These are phyloP conservation scores for Backusella mclennaniae DNA, from an alignment of 192 early-diverging fungal species.

Conservation along the genomic window DNA sequence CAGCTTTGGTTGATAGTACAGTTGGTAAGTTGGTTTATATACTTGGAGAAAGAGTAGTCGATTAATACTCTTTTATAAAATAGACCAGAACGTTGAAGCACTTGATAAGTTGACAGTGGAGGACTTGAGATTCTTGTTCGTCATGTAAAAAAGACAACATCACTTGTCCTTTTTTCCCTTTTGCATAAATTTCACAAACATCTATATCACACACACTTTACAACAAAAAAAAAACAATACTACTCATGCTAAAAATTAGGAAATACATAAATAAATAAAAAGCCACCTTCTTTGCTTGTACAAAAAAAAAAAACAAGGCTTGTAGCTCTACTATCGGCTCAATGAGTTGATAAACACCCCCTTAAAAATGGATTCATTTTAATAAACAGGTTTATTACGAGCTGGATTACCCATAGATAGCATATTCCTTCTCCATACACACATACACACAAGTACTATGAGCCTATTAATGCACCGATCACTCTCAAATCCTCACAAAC, in stretches of 20 bases:
- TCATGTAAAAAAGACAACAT: slow-evolving; percentile 44
- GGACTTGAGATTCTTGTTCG: slow-evolving; percentile 85
- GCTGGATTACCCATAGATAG: neutral
- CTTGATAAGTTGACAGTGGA: slow-evolving; percentile 70
- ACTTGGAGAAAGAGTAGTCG: neutral
- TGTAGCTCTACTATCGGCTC: too few relatives aligned
- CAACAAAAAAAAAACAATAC: too few relatives aligned
- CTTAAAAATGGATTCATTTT: neutral
- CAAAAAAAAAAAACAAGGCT: too few relatives aligned
- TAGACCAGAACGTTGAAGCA: slow-evolving; percentile 66
- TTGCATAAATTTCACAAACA: neutral
- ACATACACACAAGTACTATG: neutral
- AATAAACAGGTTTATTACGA: neutral
- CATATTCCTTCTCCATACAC: too few relatives aligned
- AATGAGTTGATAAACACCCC: too few relatives aligned
- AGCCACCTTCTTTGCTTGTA: too few relatives aligned
- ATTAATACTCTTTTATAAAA: neutral
- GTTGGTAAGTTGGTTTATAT: slow-evolving; percentile 56
- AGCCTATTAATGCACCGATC: neutral
- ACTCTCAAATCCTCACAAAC: neutral
- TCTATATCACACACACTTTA: neutral
- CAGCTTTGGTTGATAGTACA: slow-evolving; percentile 82
- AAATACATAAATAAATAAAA: too few relatives aligned
- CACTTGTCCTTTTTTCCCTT: neutral
- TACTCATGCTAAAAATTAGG: too few relatives aligned